Evolutionary conservation across 1,284 basidiomycete genomes (phyloP).

Genomic region (Trametes sp.): DNA sequence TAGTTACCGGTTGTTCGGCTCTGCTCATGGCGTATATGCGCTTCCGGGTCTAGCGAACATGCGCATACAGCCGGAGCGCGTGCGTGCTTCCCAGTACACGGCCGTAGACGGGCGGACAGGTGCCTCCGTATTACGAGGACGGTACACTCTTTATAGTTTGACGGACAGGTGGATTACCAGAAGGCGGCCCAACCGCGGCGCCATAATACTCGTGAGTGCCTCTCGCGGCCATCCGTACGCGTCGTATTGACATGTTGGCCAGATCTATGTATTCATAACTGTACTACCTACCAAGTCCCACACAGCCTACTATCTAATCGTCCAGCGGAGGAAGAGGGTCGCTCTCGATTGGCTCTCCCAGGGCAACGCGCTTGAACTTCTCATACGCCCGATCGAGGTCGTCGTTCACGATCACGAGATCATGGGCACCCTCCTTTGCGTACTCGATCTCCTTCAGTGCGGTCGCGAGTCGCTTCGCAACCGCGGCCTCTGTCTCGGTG

Average conservation of each 20-base stretch:
- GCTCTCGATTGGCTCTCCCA: slow-evolving; percentile 63
- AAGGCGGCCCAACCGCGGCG: slow-evolving; percentile 5
- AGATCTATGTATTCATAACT: slow-evolving; percentile 31
- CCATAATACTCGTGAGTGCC: slow-evolving; percentile 28
- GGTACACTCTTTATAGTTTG: slow-evolving; percentile 9
- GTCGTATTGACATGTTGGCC: not conserved
- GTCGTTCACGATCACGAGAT: slow-evolving; percentile 93
- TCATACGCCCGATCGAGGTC: slow-evolving; percentile 86
- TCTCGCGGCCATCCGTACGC: no score
- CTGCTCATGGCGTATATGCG: slow-evolving; percentile 86
- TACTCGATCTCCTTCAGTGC: slow-evolving; percentile 89
- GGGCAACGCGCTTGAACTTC: slow-evolving; percentile 73
- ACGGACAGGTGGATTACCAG: slow-evolving; percentile 7
- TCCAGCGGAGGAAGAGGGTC: slow-evolving; percentile 69
- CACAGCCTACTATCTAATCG: slow-evolving; percentile 45
- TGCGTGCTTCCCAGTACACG: not conserved
- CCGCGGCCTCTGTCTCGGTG: slow-evolving; percentile 83
- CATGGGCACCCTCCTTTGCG: slow-evolving; percentile 81
- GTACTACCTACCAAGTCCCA: slow-evolving; percentile 21
- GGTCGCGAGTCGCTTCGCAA: slow-evolving; percentile 81
- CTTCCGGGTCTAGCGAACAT: slow-evolving; percentile 53
- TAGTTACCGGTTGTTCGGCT: slow-evolving; percentile 89
- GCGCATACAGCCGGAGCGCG: not conserved
- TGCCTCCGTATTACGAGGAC: slow-evolving; percentile 10
- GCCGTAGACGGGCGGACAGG: slow-evolving; percentile 15